Evolutionary conservation across 352 stramenopile genomes (phyloP).

Genomic region (Phytophthora constricta): DNA sequence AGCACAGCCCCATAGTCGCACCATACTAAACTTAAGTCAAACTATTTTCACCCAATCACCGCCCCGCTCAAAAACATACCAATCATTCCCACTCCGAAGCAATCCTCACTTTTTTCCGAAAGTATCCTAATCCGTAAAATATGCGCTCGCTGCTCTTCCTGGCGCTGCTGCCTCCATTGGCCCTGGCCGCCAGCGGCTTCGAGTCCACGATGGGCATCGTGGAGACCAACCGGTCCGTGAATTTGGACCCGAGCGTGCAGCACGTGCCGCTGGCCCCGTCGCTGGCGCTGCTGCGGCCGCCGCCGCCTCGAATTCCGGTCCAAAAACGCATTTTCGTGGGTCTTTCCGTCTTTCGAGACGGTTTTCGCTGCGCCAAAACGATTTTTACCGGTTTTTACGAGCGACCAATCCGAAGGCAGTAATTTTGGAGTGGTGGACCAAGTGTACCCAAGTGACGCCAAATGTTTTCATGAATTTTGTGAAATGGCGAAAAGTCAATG

Average conservation of each 20-base stretch:
- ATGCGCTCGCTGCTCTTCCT: conserved; percentile 13
- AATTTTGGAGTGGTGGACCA: conserved; percentile 84
- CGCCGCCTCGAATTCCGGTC: conserved; percentile 44
- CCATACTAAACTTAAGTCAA: too few relatives aligned
- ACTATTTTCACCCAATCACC: too few relatives aligned
- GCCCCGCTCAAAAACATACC: background rate
- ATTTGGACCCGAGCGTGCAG: conserved; percentile 68
- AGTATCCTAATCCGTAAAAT: too few relatives aligned
- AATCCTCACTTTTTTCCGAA: too few relatives aligned
- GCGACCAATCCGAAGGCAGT: conserved; percentile 53
- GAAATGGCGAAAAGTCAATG: conserved; percentile 64
- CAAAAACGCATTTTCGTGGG: conserved; percentile 64
- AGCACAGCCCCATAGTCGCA: too few relatives aligned
- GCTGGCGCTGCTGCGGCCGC: conserved; percentile 54
- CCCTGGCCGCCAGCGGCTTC: conserved; percentile 26
- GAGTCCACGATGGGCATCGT: conserved; percentile 58
- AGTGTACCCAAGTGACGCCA: conserved; percentile 66
- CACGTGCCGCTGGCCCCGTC: conserved; percentile 53
- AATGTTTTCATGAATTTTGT: conserved; percentile 77
- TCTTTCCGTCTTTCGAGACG: conserved; percentile 79
- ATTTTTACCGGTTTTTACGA: conserved; percentile 73
- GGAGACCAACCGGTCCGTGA: conserved; percentile 54
- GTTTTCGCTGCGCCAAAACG: conserved; percentile 74
- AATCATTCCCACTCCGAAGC: background rate
- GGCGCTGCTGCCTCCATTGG: conserved; percentile 11